Evolutionary conservation across 345 rosid genomes (phyloP).

Genomic region (Anacardium occidentale): DNA sequence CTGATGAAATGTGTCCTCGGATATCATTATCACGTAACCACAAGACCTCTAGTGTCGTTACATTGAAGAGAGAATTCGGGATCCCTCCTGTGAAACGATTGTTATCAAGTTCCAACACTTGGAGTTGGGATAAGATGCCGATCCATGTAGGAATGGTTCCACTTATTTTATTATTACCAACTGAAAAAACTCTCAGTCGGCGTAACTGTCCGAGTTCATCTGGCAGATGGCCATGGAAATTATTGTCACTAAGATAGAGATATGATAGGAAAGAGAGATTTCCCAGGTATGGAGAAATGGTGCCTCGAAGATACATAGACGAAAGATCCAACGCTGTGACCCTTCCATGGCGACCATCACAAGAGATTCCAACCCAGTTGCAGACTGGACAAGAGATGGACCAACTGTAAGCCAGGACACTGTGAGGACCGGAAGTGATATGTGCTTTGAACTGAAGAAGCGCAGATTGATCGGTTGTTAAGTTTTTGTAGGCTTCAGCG

Average conservation of each 20-base stretch:
- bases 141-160: slow-evolving; percentile 12
- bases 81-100: slow-evolving; percentile 8
- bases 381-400: slow-evolving; percentile 10
- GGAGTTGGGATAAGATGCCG: neutral
- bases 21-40: neutral
- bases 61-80: neutral
- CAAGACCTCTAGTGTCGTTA: neutral
- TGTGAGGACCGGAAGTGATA: too few species aligned
- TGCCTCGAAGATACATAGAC: slow-evolving; percentile 5
- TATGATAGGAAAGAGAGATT: slow-evolving; percentile 13
- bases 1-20: neutral
- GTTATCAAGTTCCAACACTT: neutral
- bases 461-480: slow-evolving; percentile 11
- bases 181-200: too few species aligned
- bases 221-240: slow-evolving; percentile 15
- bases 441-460: too few species aligned
- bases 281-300: slow-evolving; percentile 20
- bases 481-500: neutral
- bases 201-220: neutral
- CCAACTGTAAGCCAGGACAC: slow-evolving; percentile 6
- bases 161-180: neutral
- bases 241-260: neutral
- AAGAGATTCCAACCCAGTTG: neutral
- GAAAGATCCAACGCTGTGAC: slow-evolving; percentile 18
- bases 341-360: neutral